Base-by-base conservation (phyloP, 2,329 filamentous ascomycete genomes). In the Phyllachora maydis region DNA sequence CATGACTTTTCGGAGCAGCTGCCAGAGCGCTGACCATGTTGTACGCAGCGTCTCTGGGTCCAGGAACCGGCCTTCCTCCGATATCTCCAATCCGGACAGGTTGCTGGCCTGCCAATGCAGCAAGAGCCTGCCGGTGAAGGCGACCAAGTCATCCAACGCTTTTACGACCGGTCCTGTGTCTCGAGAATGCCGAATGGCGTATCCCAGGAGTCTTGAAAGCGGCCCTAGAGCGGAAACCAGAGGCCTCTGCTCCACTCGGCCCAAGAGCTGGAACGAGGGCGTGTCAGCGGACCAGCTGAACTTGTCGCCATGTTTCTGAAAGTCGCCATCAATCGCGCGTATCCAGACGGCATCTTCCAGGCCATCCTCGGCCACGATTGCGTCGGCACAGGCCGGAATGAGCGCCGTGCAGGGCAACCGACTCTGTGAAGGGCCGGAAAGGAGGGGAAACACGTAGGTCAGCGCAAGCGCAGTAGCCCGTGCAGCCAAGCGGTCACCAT, bases 331-430 rank as follows among this genome's bases (percentile, higher is more conserved):
- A 29, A 90, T 63, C 0, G 60, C 58, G 2, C 60, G 61, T 3
- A 93, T 52, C 32, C 91, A 85, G 32, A 76, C 70, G 1, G 72
- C 79, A 11, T 71, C 67, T 32, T 73, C 65, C 23, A 90, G 69
- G 2, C 81, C 81, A 37, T 83, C 73, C 0, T 55, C 56, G 19
- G 72, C 71, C 5, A 72, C 70, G 7, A 78, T 62, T 1, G 73
- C 64, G 25, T 65, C 64, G 16, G 78, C 54, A 18, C 76, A 50
- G 1, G 77, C 53, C 0, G 79, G 77, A 7, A 92, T 52, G 11
- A 92, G 50, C 7, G 55, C 48, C 33, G 81, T 65, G 44, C 71
- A 74, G 35, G 81, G 56, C 18, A 90, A 41, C 22, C 57, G 49
- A 5, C 49, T 45, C 32, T 60, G 59, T 27, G 72, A 59, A 4